A percentile compares a stretch with the other conserved stretches of the same genome.
These are phyloP conservation scores for Digitaria exilis DNA, from an alignment of 202 grass and related monocot genomes.

Conservation along the genomic window DNA sequence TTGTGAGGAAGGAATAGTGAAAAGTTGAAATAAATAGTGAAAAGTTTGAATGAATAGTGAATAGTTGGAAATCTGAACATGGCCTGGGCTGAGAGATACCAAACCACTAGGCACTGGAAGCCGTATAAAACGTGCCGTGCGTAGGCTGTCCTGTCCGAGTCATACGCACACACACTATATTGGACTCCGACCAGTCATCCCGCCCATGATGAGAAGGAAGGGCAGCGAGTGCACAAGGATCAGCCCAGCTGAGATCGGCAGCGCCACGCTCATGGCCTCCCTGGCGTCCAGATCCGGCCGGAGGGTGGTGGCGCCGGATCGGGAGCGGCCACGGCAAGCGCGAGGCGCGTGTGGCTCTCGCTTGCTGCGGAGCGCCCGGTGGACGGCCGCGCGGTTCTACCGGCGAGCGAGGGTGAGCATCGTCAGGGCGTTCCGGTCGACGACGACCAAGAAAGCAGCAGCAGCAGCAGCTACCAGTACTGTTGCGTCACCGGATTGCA, in stretches of 20 bases:
- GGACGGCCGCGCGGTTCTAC: conserved; percentile 58
- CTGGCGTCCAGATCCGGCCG: conserved; percentile 30
- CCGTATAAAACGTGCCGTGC: conserved; percentile 51
- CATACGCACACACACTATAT: conserved; percentile 16
- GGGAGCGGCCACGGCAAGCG: conserved; percentile 21
- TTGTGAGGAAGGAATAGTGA: too few species aligned
- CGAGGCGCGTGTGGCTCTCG: conserved; percentile 44
- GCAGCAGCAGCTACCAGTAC: neutral
- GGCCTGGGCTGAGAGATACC: conserved; percentile 9
- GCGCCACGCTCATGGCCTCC: conserved; percentile 41
- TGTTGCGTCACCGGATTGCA: conserved; percentile 38
- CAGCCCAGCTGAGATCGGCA: conserved; percentile 50
- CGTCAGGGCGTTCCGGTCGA: conserved; percentile 39
- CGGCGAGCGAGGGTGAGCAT: conserved; percentile 50
- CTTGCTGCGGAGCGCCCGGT: conserved; percentile 53
- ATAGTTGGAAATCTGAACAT: too few species aligned
- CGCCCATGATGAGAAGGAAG: conserved; percentile 55
- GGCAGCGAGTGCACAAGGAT: conserved; percentile 60
- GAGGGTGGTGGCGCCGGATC: conserved; percentile 21
- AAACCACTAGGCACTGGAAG: conserved; percentile 4
- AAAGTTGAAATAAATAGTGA: too few species aligned
- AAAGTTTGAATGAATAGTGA: too few species aligned
- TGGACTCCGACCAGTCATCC: neutral
- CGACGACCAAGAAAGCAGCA: conserved; percentile 11
- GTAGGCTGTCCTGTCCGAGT: conserved; percentile 10